Percentiles rank a stretch among this genome's conserved stretches.
Conservation (phyloP, 2,329 filamentous ascomycete species). For the Diplodia seriata region DNA sequence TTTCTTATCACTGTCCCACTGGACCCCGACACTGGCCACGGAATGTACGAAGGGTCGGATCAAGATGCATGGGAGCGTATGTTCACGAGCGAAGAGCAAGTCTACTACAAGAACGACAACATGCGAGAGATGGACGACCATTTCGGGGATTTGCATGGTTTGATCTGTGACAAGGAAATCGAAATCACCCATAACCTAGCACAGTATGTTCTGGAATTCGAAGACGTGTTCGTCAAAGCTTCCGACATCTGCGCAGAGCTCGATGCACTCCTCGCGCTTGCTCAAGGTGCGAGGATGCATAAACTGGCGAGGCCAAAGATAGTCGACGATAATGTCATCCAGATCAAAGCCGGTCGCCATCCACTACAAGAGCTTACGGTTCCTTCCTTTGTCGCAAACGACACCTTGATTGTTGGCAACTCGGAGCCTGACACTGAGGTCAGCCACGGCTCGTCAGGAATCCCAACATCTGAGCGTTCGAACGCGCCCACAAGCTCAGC, state of each 20-base stretch:
- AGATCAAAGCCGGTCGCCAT: conserved; percentile 80
- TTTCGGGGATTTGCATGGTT: conserved; percentile 83
- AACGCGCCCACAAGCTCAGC: conserved; percentile 17
- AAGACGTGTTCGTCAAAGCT: conserved; percentile 69
- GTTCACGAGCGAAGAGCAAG: conserved; percentile 69
- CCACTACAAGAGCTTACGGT: conserved; percentile 85
- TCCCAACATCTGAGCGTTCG: not conserved
- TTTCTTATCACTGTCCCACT: conserved; percentile 80
- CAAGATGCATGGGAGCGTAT: conserved; percentile 76
- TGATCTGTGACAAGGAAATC: conserved; percentile 88
- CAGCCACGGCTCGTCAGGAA: conserved; percentile 39
- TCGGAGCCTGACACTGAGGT: conserved; percentile 19
- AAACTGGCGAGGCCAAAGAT: conserved; percentile 74
- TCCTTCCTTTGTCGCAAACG: conserved; percentile 81
- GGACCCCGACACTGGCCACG: conserved; percentile 64
- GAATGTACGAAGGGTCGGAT: conserved; percentile 67
- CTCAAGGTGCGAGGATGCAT: conserved; percentile 77
- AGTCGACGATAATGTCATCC: conserved; percentile 71
- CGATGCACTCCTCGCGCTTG: conserved; percentile 80
- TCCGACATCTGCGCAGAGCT: conserved; percentile 86
- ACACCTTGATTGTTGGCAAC: conserved; percentile 69
- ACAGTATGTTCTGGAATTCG: conserved; percentile 71
- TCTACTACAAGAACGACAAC: conserved; percentile 85
- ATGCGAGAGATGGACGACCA: conserved; percentile 82
- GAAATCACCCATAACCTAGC: conserved; percentile 83